Evolutionary conservation across 768 basidiomycete species (phyloP).

Genomic region (Psilocybe cyanescens): DNA sequence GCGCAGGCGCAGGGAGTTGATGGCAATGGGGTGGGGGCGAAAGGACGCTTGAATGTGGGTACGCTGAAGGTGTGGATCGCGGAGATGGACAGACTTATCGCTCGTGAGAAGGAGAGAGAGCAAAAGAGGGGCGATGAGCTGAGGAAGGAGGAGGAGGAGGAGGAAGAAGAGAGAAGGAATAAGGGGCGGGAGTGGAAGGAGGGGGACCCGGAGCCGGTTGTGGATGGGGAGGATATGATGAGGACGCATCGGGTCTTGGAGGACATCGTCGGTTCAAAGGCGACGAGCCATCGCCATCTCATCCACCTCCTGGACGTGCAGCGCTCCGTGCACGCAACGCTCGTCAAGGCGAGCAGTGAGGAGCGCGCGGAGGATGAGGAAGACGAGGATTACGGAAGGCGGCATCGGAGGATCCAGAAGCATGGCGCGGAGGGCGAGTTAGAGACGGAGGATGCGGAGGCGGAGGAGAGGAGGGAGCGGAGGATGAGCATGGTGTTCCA

Average conservation of each 20-base stretch:
- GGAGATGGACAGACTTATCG: slow-evolving; percentile 5
- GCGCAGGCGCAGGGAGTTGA: neutral
- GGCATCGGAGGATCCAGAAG: slow-evolving; percentile 10
- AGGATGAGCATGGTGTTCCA: neutral
- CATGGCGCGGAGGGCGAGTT: slow-evolving; percentile 14
- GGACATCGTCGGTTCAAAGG: slow-evolving; percentile 6
- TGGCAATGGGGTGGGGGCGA: neutral
- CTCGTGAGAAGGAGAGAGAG: neutral
- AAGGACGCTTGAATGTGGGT: slow-evolving; percentile 5
- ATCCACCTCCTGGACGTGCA: slow-evolving; percentile 30
- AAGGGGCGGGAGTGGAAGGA: slow-evolving; percentile 3
- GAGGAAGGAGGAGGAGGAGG: neutral
- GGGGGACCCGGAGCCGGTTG: neutral
- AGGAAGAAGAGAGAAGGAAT: neutral
- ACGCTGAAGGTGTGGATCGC: slow-evolving; percentile 11
- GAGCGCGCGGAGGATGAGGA: slow-evolving; percentile 9
- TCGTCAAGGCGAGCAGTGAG: slow-evolving; percentile 12
- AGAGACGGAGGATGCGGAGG: slow-evolving; percentile 19
- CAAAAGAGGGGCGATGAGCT: neutral
- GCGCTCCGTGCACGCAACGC: slow-evolving; percentile 23
- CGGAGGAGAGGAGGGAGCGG: slow-evolving; percentile 12
- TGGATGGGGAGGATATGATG: neutral
- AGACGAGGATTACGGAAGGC: neutral
- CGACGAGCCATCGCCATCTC: slow-evolving; percentile 12
- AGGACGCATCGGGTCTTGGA: slow-evolving; percentile 14